Percentiles rank a stretch among this genome's conserved stretches.
Conservation (phyloP, 1,284 basidiomycete genomes). For the Fomitopsis betulina region DNA sequence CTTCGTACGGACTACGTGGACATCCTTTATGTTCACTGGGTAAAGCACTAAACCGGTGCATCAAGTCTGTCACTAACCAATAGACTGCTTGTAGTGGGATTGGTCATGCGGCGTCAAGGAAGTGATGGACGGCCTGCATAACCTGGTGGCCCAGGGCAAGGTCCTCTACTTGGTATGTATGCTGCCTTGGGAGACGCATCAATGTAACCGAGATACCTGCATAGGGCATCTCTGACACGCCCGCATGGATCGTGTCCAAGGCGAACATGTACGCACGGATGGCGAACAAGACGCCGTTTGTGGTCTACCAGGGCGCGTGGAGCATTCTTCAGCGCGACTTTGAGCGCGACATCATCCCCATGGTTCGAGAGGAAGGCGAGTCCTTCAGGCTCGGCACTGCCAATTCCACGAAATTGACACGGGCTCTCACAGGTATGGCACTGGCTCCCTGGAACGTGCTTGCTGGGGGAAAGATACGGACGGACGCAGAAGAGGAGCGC, state of each 20-base stretch:
- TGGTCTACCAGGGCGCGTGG: conserved; percentile 49
- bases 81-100: conserved; percentile 29
- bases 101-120: conserved; percentile 41
- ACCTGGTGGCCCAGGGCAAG: conserved; percentile 37
- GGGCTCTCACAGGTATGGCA: conserved; percentile 32
- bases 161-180: conserved; percentile 38
- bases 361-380: conserved; percentile 38
- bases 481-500: conserved; percentile 42
- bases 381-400: neutral
- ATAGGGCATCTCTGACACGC: conserved; percentile 37
- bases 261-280: conserved; percentile 47
- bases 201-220: neutral
- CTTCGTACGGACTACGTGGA: conserved; percentile 45
- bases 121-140: conserved; percentile 46
- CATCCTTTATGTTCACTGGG: conserved; percentile 48
- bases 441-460: conserved; percentile 50
- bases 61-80: neutral
- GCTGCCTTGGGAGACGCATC: neutral
- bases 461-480: conserved; percentile 42
- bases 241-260: conserved; percentile 48
- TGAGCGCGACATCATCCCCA: conserved; percentile 49
- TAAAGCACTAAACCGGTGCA: neutral
- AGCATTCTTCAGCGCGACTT: conserved; percentile 40
- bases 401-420: neutral
- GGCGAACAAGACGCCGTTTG: conserved; percentile 42